Evolutionary conservation across 164 flowering plant species (phyloP).

Genomic region (Echeveria elegans): DNA sequence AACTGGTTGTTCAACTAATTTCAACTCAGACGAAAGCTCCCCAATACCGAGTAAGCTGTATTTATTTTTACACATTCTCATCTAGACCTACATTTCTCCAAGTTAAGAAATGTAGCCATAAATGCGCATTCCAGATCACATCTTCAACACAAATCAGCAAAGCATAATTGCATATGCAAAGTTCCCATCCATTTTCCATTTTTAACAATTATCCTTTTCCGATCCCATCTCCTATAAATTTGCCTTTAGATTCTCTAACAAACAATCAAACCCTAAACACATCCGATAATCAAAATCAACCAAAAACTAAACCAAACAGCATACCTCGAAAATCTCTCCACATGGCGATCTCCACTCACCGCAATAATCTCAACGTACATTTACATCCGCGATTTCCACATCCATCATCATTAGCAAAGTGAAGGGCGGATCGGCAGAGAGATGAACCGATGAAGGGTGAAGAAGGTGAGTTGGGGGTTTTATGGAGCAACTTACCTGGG

Average conservation of each 20-base stretch:
- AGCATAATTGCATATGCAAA: neutral
- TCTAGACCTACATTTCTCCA: neutral
- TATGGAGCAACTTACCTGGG: too few relatives aligned
- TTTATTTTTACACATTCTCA: neutral
- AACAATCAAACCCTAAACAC: too few relatives aligned
- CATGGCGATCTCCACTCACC: neutral
- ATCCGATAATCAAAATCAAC: too few relatives aligned
- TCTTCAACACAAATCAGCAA: neutral
- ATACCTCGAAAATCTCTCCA: conserved; percentile 1
- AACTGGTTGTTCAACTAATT: too few relatives aligned
- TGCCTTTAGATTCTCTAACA: conserved; percentile 1
- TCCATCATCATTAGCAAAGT: neutral
- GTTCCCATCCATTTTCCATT: too few relatives aligned
- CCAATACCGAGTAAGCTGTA: too few relatives aligned
- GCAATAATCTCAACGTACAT: too few relatives aligned
- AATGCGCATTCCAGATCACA: conserved; percentile 1
- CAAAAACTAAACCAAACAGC: neutral
- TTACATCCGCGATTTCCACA: too few relatives aligned
- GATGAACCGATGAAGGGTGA: too few relatives aligned
- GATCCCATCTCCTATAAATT: neutral
- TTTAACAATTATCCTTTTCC: too few relatives aligned
- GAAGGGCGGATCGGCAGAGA: too few relatives aligned
- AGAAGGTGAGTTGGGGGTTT: too few relatives aligned
- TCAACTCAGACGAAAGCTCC: neutral
- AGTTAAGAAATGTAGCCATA: neutral